These are phyloP conservation scores for Cladophialophora bantiana DNA, from an alignment of 2,329 filamentous ascomycete genomes.

Conservation along the genomic window DNA sequence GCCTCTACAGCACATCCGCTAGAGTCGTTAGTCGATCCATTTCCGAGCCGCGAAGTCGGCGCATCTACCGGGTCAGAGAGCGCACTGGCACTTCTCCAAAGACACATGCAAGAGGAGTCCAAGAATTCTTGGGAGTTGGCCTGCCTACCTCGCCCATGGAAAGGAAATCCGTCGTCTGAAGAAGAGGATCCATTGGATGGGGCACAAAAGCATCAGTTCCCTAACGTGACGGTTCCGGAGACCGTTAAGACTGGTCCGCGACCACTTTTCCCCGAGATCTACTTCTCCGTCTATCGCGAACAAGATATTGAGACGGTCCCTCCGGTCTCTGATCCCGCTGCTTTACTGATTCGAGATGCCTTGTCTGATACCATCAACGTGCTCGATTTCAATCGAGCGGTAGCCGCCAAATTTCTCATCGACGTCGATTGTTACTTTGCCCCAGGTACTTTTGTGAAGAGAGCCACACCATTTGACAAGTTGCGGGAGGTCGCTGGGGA, in stretches of 20 bases:
- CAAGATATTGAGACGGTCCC: slow-evolving; percentile 92
- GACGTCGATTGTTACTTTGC: slow-evolving; percentile 96
- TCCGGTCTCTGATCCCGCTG: slow-evolving; percentile 74
- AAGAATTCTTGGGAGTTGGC: slow-evolving; percentile 75
- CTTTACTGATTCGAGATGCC: slow-evolving; percentile 82
- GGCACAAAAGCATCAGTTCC: slow-evolving; percentile 76
- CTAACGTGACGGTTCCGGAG: slow-evolving; percentile 75
- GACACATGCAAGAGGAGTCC: slow-evolving; percentile 81
- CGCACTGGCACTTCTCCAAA: slow-evolving; percentile 81
- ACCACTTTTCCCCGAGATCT: slow-evolving; percentile 88
- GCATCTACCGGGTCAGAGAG: slow-evolving; percentile 70
- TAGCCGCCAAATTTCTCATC: slow-evolving; percentile 85
- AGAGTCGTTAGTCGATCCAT: slow-evolving; percentile 86
- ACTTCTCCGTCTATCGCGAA: slow-evolving; percentile 87
- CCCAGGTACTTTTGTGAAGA: slow-evolving; percentile 87
- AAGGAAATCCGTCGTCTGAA: slow-evolving; percentile 48
- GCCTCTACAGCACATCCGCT: slow-evolving; percentile 85
- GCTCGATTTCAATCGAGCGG: slow-evolving; percentile 88
- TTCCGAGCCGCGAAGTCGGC: slow-evolving; percentile 64
- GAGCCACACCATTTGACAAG: slow-evolving; percentile 90
- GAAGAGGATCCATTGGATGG: slow-evolving; percentile 66
- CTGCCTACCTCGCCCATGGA: slow-evolving; percentile 66
- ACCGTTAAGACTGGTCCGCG: slow-evolving; percentile 76
- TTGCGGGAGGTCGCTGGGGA: slow-evolving; percentile 70
- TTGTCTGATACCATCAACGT: slow-evolving; percentile 93